Percentiles rank a stretch among this genome's conserved stretches.
Evolutionary conservation across 139 green algal species (phyloP).

Genomic region (Chlamydomonas schloesseri): DNA sequence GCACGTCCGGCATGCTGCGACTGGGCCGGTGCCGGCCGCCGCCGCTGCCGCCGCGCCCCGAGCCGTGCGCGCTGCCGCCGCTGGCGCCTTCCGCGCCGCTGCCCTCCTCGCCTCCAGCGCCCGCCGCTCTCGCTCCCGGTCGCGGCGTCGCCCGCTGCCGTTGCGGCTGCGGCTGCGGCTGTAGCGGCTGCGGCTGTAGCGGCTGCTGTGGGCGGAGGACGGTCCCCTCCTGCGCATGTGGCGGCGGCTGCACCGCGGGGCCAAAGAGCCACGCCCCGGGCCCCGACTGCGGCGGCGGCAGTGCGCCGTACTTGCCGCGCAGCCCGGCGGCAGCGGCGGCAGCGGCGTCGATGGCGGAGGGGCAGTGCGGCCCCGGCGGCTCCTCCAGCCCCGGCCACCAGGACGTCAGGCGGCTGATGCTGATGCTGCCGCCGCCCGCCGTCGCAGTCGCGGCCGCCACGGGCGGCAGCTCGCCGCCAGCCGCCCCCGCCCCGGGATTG

Average conservation of each 20-base stretch:
- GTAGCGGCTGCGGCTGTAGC: background rate
- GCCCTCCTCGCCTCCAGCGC: background rate
- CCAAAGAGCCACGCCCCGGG: no score
- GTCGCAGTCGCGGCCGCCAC: no score
- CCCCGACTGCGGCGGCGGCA: no score
- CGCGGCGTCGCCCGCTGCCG: background rate
- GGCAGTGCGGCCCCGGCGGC: conserved; percentile 16
- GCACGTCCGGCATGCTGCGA: background rate
- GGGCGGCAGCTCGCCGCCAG: background rate
- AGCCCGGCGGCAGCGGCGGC: background rate
- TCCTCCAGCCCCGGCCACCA: conserved; percentile 34
- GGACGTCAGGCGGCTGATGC: background rate
- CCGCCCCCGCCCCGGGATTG: background rate
- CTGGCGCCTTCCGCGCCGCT: no score
- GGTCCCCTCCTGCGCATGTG: background rate
- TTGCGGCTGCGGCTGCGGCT: background rate
- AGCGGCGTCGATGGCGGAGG: background rate
- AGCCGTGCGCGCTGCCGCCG: background rate
- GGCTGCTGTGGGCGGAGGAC: no score
- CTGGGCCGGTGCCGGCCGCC: background rate
- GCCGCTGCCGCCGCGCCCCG: background rate
- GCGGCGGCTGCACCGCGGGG: background rate
- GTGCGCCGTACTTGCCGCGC: conserved; percentile 36
- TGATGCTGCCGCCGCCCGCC: background rate
- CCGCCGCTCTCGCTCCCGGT: background rate